Evolutionary conservation across 1,284 basidiomycete species (phyloP).

Genomic region (Sanghuangporus sanghuang): DNA sequence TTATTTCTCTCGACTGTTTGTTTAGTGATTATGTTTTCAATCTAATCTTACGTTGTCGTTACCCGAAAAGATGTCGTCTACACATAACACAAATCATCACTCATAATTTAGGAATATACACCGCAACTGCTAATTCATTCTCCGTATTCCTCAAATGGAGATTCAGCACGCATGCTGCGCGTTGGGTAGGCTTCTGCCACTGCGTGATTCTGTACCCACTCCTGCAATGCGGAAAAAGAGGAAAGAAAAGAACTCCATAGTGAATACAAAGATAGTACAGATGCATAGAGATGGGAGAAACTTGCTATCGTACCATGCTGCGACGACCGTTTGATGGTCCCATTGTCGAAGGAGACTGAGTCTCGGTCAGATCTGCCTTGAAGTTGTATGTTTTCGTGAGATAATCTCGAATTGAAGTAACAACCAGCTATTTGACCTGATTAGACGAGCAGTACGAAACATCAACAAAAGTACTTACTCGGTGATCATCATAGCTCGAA

Average conservation of each 20-base stretch:
- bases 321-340: constrained; percentile 9
- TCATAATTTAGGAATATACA: background rate
- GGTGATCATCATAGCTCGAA: constrained; percentile 73
- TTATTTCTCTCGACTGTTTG: background rate
- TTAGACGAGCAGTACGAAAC: background rate
- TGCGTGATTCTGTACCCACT: constrained; percentile 15
- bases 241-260: background rate
- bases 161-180: background rate
- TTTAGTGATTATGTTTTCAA: background rate
- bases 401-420: constrained; percentile 63
- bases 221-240: background rate
- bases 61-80: background rate
- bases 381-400: constrained; percentile 46
- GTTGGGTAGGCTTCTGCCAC: constrained; percentile 8
- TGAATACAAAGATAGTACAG: constrained; percentile 10
- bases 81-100: background rate
- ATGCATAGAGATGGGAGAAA: background rate
- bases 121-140: background rate
- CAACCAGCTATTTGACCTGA: constrained; percentile 45
- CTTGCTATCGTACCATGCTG: constrained; percentile 19
- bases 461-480: constrained; percentile 37
- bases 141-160: constrained; percentile 16
- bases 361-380: constrained; percentile 18
- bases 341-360: constrained; percentile 6
- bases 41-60: background rate